Percentiles rank a stretch among this genome's conserved stretches.
These are phyloP conservation scores for Pogostemon cablin DNA, from an alignment of 257 asterid genomes.

Conservation along the genomic window DNA sequence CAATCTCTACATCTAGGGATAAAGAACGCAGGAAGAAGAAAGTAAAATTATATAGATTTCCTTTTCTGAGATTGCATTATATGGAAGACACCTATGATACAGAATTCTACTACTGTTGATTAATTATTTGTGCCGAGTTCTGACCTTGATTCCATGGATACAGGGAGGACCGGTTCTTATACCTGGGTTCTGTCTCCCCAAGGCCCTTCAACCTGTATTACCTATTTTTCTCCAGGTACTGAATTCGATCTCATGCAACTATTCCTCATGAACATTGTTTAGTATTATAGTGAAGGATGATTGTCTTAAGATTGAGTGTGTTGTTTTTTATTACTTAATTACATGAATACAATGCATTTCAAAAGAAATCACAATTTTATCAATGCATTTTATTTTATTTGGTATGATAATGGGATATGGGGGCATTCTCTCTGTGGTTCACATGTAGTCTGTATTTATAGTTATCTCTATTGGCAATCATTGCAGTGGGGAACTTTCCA, in stretches of 20 bases:
- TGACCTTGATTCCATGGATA: constrained; percentile 32
- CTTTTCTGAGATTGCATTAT: constrained; percentile 25
- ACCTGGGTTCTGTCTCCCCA: constrained; percentile 96
- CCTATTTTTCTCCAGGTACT: constrained; percentile 93
- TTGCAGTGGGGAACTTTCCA: neutral
- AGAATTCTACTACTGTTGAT: constrained; percentile 12
- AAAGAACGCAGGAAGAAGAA: constrained; percentile 94
- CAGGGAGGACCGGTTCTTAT: constrained; percentile 94
- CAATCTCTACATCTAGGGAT: constrained; percentile 94
- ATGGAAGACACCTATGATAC: constrained; percentile 22
- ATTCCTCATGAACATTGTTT: too few species aligned
- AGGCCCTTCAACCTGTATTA: constrained; percentile 93
- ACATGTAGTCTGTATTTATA: neutral
- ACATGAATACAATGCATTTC: too few species aligned
- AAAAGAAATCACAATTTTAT: too few species aligned
- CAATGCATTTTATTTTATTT: neutral
- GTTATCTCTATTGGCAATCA: neutral
- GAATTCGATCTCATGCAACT: constrained; percentile 6
- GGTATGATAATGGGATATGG: neutral
- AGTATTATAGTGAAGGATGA: too few species aligned
- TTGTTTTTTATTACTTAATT: too few species aligned
- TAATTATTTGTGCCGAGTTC: constrained; percentile 19
- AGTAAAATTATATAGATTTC: constrained; percentile 36
- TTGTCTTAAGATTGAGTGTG: too few species aligned
- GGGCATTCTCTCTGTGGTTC: neutral